phyloP scores from a whole-genome alignment of 164 flowering plant species.

The Nelumbo lutea region DNA sequence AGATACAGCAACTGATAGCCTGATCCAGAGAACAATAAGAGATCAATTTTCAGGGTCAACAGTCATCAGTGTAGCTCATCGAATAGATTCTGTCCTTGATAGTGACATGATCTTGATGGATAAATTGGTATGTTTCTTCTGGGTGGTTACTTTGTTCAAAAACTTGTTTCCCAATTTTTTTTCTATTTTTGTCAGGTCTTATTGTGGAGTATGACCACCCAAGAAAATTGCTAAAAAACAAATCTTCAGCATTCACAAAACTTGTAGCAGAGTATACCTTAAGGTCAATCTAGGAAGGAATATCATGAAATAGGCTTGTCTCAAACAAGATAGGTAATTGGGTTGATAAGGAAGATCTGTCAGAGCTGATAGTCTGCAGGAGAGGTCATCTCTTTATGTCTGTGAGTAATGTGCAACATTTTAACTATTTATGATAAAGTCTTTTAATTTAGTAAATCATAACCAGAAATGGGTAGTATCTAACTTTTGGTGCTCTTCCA shows the following conservation, averaged over 20 bases:
- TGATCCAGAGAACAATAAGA: slow-evolving; percentile 64
- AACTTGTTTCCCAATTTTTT: neutral
- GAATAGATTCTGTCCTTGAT: slow-evolving; percentile 67
- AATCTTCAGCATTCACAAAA: slow-evolving; percentile 59
- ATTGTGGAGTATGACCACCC: slow-evolving; percentile 61
- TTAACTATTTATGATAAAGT: too few species aligned
- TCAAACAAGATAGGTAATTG: too few species aligned
- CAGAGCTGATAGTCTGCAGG: too few species aligned
- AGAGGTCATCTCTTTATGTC: too few species aligned
- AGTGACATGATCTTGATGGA: slow-evolving; percentile 58
- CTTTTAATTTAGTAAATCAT: too few species aligned
- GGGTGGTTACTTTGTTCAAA: neutral
- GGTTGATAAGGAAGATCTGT: too few species aligned
- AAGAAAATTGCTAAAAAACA: slow-evolving; percentile 46
- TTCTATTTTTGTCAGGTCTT: slow-evolving; percentile 37
- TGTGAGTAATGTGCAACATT: too few species aligned
- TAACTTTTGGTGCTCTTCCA: too few species aligned
- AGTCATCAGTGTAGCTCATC: slow-evolving; percentile 71
- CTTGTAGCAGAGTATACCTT: slow-evolving; percentile 65
- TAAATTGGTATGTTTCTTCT: neutral
- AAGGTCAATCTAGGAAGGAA: slow-evolving; percentile 28
- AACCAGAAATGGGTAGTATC: too few species aligned
- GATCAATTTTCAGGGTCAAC: slow-evolving; percentile 56
- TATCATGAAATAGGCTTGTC: too few species aligned
- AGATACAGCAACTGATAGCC: slow-evolving; percentile 80